phyloP scores from a whole-genome alignment of 768 basidiomycete genomes.

The Panaeolus cyanescens region DNA sequence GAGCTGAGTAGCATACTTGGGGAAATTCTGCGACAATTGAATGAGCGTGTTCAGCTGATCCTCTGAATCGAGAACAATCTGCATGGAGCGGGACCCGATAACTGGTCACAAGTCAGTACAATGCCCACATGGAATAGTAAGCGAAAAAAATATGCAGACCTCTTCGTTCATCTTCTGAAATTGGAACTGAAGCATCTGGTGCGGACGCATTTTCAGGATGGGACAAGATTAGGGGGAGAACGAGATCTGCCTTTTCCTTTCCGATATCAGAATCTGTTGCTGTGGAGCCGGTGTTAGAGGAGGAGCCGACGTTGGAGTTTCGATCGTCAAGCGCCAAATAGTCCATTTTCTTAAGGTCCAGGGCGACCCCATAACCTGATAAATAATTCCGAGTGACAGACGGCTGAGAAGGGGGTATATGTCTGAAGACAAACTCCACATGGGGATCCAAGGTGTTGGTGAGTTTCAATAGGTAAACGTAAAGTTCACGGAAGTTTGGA shows the following conservation, averaged over 20 bases:
- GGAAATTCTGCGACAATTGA: constrained; percentile 85
- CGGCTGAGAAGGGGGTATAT: constrained; percentile 44
- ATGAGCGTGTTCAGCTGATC: constrained; percentile 57
- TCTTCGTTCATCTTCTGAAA: constrained; percentile 53
- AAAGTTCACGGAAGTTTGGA: constrained; percentile 68
- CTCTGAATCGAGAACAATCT: constrained; percentile 68
- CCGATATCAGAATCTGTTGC: constrained; percentile 26
- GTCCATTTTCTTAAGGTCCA: constrained; percentile 97
- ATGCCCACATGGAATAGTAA: not conserved
- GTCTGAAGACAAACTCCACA: constrained; percentile 79
- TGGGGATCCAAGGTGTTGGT: constrained; percentile 44
- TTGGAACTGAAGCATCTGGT: constrained; percentile 42
- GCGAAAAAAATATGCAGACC: constrained; percentile 30
- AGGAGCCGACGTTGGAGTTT: constrained; percentile 27
- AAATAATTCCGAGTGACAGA: constrained; percentile 46
- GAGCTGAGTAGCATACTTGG: constrained; percentile 76
- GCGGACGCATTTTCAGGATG: constrained; percentile 40
- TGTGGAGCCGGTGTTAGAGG: constrained; percentile 2
- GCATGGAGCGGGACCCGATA: constrained; percentile 73
- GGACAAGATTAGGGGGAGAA: constrained; percentile 39
- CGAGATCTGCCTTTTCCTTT: constrained; percentile 28
- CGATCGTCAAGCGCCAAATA: constrained; percentile 94
- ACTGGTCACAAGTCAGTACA: constrained; percentile 31
- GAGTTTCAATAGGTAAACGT: constrained; percentile 59
- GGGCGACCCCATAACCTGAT: constrained; percentile 87